phyloP scores from a whole-genome alignment of 176 grass and related monocot species.

The Raddia guianensis region DNA sequence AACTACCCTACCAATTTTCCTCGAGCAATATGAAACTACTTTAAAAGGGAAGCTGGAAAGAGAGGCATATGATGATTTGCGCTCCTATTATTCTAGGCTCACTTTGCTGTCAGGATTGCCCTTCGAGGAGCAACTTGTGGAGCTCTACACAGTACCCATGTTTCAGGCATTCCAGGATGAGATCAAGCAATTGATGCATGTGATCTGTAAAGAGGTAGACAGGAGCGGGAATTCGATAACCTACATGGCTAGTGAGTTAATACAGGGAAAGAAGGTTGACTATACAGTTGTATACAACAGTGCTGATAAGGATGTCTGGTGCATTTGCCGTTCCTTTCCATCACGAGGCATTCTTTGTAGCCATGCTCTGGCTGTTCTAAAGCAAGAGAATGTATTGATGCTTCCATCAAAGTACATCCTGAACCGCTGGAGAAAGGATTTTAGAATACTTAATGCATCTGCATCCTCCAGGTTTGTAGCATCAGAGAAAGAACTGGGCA shows the following conservation, averaged over 20 bases:
- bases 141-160: conserved; percentile 84
- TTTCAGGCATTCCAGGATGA: conserved; percentile 90
- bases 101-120: conserved; percentile 74
- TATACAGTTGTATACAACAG: conserved; percentile 84
- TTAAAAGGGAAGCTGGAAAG: conserved; percentile 77
- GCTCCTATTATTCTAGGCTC: conserved; percentile 81
- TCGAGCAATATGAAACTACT: conserved; percentile 74
- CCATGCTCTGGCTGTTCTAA: conserved; percentile 80
- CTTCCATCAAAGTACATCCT: conserved; percentile 84
- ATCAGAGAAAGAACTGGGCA: conserved; percentile 41
- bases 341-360: conserved; percentile 93
- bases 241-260: conserved; percentile 73
- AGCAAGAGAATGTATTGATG: conserved; percentile 77
- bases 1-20: conserved; percentile 76
- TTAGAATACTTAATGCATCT: conserved; percentile 58
- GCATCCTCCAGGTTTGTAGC: conserved; percentile 30
- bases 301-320: conserved; percentile 85
- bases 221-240: conserved; percentile 65
- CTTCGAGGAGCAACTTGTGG: conserved; percentile 84
- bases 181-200: conserved; percentile 91
- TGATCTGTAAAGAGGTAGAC: conserved; percentile 69
- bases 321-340: conserved; percentile 88
- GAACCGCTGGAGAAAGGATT: conserved; percentile 92
- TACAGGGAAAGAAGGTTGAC: conserved; percentile 80
- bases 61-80: conserved; percentile 90